Conservation (phyloP, 768 basidiomycete species). For the Trichaptum fuscoviolaceum region DNA sequence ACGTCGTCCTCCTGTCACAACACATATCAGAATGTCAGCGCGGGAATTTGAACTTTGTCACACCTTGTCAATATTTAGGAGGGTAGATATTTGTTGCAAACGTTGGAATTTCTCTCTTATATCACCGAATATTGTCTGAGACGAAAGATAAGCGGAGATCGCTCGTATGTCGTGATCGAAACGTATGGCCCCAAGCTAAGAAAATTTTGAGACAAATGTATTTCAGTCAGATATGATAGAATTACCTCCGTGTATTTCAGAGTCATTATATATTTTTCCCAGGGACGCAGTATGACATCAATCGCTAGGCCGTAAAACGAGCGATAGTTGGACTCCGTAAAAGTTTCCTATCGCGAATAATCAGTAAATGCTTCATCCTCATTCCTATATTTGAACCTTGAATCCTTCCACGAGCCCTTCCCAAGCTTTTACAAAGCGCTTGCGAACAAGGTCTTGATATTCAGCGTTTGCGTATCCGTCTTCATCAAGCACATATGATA, state of each 20-base stretch:
- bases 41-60: constrained; percentile 19
- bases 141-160: constrained; percentile 75
- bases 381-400: constrained; percentile 44
- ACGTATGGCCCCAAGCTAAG: constrained; percentile 90
- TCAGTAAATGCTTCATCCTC: not conserved
- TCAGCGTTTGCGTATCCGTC: constrained; percentile 80
- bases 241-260: constrained; percentile 84
- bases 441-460: constrained; percentile 79
- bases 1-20: constrained; percentile 79
- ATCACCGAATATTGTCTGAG: constrained; percentile 87
- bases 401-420: constrained; percentile 82
- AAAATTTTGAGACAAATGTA: not conserved
- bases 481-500: constrained; percentile 85
- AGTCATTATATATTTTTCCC: constrained; percentile 83
- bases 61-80: constrained; percentile 83
- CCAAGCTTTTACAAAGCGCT: constrained; percentile 89
- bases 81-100: constrained; percentile 87
- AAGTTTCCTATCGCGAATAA: constrained; percentile 51
- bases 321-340: constrained; percentile 86
- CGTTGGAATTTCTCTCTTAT: constrained; percentile 88
- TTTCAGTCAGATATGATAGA: constrained; percentile 16
- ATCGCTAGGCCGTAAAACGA: constrained; percentile 80
- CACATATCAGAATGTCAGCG: constrained; percentile 9
- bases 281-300: constrained; percentile 86
- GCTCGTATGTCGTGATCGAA: constrained; percentile 91